Evolutionary conservation across 2,329 filamentous ascomycete species (phyloP), one percentile per base, ranked within the genome.

Genomic region (Colletotrichum abscissum): DNA sequence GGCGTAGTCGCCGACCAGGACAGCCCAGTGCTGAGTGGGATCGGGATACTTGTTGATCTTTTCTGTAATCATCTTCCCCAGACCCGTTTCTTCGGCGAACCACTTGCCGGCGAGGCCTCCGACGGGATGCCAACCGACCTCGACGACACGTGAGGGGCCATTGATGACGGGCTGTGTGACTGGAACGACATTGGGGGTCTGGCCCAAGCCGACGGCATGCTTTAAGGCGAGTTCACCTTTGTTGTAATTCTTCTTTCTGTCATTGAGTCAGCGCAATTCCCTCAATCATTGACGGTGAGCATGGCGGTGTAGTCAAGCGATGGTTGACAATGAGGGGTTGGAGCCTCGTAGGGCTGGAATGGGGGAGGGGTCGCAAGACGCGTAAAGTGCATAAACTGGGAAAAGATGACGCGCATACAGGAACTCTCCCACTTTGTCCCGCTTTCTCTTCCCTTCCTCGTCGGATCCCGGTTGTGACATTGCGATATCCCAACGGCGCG

Each of bases 1-100:
- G 1, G 84, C 85, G 76, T 83, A 91, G 14, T 86, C 87, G 2
- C 88, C 88, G 1, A 90, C 87, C 0, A 91, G 81, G 1, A 90
- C 86, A 2, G 88, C 88, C 89, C 89, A 91, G 76, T 91, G 89
- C 79, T 91, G 89, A 4, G 88, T 90, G 4, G 89, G 89, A 76
- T 91, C 89, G 0, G 89, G 89, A 74, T 88, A 90, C 69, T 82
- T 84, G 76, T 88, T 85, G 67, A 88, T 86, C 74, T 85, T 87
- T 58, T 88, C 86, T 0, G 87, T 89, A 72, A 91, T 90, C 82
- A 88, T 81, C 79, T 86, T 87, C 3, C 89, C 89, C 26, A 90
- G 77, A 0, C 86, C 86, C 0, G 88, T 89, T 76, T 87, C 82
- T 67, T 90, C 88, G 16, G 88, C 88, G 63, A 90, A 88, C 88